These are phyloP conservation scores for Teunomyces kruisii DNA, from an alignment of 805 yeast species.

Conservation along the genomic window DNA sequence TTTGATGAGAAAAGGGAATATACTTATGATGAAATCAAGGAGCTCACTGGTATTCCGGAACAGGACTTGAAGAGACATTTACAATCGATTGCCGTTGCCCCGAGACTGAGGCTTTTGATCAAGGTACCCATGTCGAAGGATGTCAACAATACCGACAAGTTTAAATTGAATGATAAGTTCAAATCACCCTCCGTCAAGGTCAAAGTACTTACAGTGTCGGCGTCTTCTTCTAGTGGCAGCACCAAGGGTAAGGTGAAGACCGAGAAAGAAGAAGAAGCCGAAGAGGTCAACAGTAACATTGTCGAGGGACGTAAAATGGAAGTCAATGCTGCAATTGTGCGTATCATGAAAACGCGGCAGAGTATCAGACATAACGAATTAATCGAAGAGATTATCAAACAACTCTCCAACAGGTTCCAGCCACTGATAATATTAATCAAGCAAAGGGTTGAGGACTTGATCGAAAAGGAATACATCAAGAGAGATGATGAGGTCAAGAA, in stretches of 20 bases:
- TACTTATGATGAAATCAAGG: constrained; percentile 60
- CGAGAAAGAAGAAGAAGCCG: constrained; percentile 55
- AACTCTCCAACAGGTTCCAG: constrained; percentile 60
- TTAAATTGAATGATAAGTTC: constrained; percentile 67
- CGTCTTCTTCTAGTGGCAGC: constrained; percentile 16
- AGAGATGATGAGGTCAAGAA: constrained; percentile 63
- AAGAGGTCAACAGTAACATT: constrained; percentile 54
- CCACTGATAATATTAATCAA: constrained; percentile 70
- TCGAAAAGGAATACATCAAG: constrained; percentile 79
- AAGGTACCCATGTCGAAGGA: constrained; percentile 77
- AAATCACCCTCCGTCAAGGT: constrained; percentile 66
- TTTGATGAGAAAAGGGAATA: constrained; percentile 54
- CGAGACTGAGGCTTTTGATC: constrained; percentile 69
- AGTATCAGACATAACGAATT: constrained; percentile 61
- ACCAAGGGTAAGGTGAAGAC: constrained; percentile 26
- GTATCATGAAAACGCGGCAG: constrained; percentile 81
- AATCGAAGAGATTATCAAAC: constrained; percentile 62
- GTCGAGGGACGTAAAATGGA: constrained; percentile 64
- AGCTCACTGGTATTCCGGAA: constrained; percentile 69
- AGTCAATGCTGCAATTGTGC: constrained; percentile 81
- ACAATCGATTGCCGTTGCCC: constrained; percentile 82
- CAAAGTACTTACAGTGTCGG: constrained; percentile 70
- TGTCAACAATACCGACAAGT: constrained; percentile 60
- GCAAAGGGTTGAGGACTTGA: constrained; percentile 66
- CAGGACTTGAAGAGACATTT: constrained; percentile 73